phyloP scores from a whole-genome alignment of 2,329 filamentous ascomycete genomes.

The Ophiostoma tasmaniense region DNA sequence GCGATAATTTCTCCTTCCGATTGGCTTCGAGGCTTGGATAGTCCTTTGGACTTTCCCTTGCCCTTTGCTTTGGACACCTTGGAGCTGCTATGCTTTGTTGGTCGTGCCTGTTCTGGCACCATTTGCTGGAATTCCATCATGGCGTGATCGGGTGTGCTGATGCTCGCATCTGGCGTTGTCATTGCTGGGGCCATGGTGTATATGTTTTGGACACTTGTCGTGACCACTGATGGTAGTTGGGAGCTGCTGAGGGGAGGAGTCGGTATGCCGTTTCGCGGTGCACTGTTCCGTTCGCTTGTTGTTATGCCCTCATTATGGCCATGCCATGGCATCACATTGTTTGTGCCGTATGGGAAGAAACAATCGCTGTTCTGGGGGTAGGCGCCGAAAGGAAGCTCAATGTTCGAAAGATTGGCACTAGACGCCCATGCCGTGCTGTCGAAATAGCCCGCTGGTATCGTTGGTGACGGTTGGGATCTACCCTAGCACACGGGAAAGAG shows the following conservation, averaged over 20 bases:
- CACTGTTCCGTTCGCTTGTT: neutral
- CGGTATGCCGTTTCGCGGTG: neutral
- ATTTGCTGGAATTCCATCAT: neutral
- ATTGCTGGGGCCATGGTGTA: neutral
- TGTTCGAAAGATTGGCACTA: neutral
- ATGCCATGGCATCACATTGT: neutral
- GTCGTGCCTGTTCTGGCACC: neutral
- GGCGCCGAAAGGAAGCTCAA: neutral
- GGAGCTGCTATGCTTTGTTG: neutral
- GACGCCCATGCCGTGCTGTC: neutral
- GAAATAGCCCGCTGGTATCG: neutral
- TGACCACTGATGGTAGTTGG: neutral
- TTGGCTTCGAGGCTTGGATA: neutral
- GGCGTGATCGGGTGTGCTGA: neutral
- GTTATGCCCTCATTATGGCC: neutral
- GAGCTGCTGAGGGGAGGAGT: neutral
- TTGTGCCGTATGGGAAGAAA: neutral
- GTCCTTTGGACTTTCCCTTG: constrained; percentile 1
- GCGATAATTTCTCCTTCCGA: constrained; percentile 7
- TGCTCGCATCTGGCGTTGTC: neutral
- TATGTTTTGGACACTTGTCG: neutral
- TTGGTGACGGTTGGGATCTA: neutral
- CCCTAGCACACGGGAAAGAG: neutral
- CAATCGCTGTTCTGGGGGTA: neutral
- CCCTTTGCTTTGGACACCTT: constrained; percentile 4